Evolutionary conservation across 2,329 filamentous ascomycete genomes (phyloP), one percentile per base, ranked within the genome.

Genomic region (Sordariomycetes sp.): DNA sequence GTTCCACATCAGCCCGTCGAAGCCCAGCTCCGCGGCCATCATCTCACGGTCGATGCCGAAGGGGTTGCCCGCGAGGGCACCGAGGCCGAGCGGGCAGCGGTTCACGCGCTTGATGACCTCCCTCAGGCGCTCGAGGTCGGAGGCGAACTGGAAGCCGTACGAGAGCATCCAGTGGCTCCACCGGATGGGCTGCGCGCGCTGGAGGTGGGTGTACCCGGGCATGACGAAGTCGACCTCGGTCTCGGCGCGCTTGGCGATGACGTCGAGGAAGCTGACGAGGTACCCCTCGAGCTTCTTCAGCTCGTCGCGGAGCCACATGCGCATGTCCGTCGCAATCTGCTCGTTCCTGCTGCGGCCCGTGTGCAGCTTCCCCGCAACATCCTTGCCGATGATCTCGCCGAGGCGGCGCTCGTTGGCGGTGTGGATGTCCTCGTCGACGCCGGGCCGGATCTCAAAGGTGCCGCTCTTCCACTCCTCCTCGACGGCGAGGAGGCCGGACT

Each of bases 251-350:
- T 75, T 73, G 39, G 83, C 78, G 15, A 85, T 81, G 53, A 90
- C 86, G 64, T 81, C 76, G 48, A 96, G 74, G 62, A 95, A 80
- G 57, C 81, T 78, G 51, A 82, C 75, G 4, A 96, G 76, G 64
- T 84, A 82, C 39, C 64, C 69, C 64, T 95, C 89, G 55, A 95
- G 81, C 61, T 76, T 76, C 58, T 78, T 78, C 59, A 96, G 74
- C 72, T 87, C 79, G 62, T 91, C 85, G 51, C 89, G 80, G 61
- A 95, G 73, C 90, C 90, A 96, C 69, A 96, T 76, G 60, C 90
- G 85, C 87, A 96, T 92, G 65, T 95, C 90, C 24, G 86, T 91
- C 53, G 85, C 90, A 58, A 95, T 84, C 72, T 96, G 90, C 72
- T 96, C 90, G 66, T 96, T 96, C 64, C 90, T 81, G 69, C 86